Evolutionary conservation across 805 yeast species (phyloP).

Genomic region (Saturnispora besseyi): DNA sequence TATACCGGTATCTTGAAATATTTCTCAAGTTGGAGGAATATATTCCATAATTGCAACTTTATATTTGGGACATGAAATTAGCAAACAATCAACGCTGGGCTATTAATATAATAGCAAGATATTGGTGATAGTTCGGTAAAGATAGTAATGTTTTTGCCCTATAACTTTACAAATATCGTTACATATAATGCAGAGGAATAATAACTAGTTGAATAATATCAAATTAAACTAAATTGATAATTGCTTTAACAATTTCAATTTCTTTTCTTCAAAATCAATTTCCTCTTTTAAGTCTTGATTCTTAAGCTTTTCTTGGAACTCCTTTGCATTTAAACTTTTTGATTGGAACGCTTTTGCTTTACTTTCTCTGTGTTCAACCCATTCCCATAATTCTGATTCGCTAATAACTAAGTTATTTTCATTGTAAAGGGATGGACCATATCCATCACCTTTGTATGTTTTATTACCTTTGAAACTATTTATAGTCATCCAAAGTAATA

Average conservation of each 20-base stretch:
- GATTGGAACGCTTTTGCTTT: background rate
- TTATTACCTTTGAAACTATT: slow-evolving; percentile 9
- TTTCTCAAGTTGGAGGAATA: too few species aligned
- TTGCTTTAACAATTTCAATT: background rate
- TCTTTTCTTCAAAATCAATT: slow-evolving; percentile 7
- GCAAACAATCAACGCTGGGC: too few species aligned
- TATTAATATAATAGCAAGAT: too few species aligned
- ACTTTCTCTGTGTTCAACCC: slow-evolving; percentile 39
- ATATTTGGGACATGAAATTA: too few species aligned
- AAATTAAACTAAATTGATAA: background rate
- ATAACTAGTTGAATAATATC: background rate
- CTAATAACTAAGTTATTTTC: slow-evolving; percentile 33
- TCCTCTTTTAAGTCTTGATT: slow-evolving; percentile 5
- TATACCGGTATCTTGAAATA: too few species aligned
- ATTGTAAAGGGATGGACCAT: slow-evolving; percentile 7
- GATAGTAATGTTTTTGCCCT: background rate
- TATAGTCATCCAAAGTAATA: slow-evolving; percentile 17
- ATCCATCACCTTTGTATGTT: background rate
- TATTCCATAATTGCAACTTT: too few species aligned
- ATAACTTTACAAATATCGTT: background rate
- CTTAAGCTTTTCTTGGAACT: background rate
- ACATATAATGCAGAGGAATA: background rate
- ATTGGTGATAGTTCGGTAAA: too few species aligned
- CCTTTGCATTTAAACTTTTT: background rate
- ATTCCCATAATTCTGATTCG: slow-evolving; percentile 62